phyloP scores from a whole-genome alignment of 306 rosid genomes.

The Lathyrus aphaca region DNA sequence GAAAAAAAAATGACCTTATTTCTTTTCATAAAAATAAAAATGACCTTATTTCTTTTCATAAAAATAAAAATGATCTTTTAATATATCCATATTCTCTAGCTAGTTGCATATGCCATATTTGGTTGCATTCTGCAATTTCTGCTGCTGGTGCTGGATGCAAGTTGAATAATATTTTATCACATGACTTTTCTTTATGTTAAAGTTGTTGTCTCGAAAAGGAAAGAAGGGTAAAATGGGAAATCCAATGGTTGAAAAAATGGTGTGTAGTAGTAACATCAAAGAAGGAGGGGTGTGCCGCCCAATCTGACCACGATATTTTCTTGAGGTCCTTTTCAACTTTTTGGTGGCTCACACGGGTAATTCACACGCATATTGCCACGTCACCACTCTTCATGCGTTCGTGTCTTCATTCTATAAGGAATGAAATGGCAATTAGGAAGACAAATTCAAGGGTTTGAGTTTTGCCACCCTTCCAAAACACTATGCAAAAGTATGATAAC shows the following conservation, averaged over 20 bases:
- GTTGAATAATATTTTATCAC: not conserved
- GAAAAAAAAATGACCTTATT: too few species aligned
- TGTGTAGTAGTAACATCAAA: not conserved
- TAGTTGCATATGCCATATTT: not conserved
- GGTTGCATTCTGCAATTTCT: not conserved
- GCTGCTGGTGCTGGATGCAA: not conserved
- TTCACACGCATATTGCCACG: not conserved
- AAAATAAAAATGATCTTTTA: not conserved
- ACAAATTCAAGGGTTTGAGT: not conserved
- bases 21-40: too few species aligned
- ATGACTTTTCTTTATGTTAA: not conserved
- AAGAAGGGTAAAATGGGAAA: not conserved
- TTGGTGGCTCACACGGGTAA: slow-evolving; percentile 1
- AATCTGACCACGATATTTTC: not conserved
- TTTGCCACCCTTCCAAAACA: too few species aligned
- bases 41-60: not conserved
- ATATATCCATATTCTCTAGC: not conserved
- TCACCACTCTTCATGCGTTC: not conserved
- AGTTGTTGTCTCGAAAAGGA: slow-evolving; percentile 7
- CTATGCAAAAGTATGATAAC: too few species aligned
- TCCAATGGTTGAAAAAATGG: not conserved
- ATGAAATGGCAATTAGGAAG: not conserved
- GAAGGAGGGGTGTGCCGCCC: slow-evolving; percentile 25
- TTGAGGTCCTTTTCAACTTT: not conserved
- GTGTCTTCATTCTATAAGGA: not conserved